Base-by-base conservation (phyloP, 352 stramenopile species). In the Phytophthora brassicae region DNA sequence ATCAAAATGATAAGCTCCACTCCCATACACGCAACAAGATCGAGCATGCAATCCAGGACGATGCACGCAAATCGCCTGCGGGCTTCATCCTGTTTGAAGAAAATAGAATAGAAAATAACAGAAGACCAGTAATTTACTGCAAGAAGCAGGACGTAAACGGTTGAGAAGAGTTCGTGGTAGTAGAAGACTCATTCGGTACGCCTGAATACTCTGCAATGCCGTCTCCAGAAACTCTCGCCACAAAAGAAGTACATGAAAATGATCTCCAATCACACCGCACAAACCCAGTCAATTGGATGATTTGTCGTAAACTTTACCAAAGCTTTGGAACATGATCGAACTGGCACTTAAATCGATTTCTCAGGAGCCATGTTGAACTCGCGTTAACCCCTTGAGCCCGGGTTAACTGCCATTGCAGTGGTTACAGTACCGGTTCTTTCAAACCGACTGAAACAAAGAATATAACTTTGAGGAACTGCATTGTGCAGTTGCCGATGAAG, bases 91-190 rank as follows among this genome's bases (percentile, higher is more conserved):
- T 35, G 48, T 16, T 41, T 57, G 12, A 61, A 45, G 1, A 65
- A 48, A 4, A 17, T 4, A 0, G 52, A 55, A 54, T 59, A 51
- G 0, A 69, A 22, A 12, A 70, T n/a, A 7, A 49, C 45, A 2
- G 57, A 54, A 3, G 53, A 50, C 60, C 56, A 74, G 29, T 51
- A 74, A n/a, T 74, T 74, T 6, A 52, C 2, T 7, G 66, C 54
- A 3, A 79, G 31, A 14, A 79, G 23, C 7, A 53, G 17, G 1
- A 68, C 68, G 26, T 67, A 72, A n/a, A 77, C 54, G 45, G n/a
- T 80, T 74, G n/a, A 80, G 62, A 17, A 64, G 57, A 0, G 51
- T 33, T n/a, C 56, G 33, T 16, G 66, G 49, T 1, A 74, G 46
- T 9, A 68, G 33, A n/a, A n/a, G 16, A 24, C 66, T 74, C 66